Evolutionary conservation across 192 early-diverging fungal species (phyloP), one percentile per base, ranked within the genome.

Genomic region (Dissophora ornata): DNA sequence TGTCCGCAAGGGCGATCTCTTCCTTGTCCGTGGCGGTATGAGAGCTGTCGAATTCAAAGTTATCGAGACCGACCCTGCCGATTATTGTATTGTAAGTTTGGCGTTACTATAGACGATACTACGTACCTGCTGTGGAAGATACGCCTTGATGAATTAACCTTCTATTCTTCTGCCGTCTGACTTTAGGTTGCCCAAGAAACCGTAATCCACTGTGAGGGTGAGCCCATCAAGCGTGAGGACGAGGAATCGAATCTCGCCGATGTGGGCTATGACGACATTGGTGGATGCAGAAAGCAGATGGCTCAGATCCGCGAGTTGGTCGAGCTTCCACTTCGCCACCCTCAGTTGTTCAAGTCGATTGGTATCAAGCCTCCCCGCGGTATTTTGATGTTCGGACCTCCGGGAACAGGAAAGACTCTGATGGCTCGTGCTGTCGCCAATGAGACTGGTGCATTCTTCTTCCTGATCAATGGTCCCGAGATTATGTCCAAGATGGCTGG

Each of bases 401-500:
- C 97, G 18, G 97, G 97, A 84, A 98, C 97, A 11, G 97, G 97
- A 85, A 99, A 99, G 83, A 99, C 97, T 8, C 86, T 99, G 68
- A 96, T 99, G 84, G 97, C 97, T 6, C 92, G 97, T 66, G 97
- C 98, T 8, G 97, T 99, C 4, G 98, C 98, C 53, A 98, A 98
- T 80, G 98, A 99, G 81, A 98, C 97, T 30, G 98, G 97, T 30
- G 97, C 97, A 11, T 98, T 98, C 92, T 97, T 99, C 89, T 98
- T 99, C 85, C 80, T 97, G 50, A 98, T 99, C 84, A 98, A 98
- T 73, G 97, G 97, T 34, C 97, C 97, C 55, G 97, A 98, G 79
- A 98, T 99, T 78, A 98, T 99, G 97, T 97, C 95, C 69, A 98
- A 98, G 86, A 99, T 99, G 97, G 96, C 97, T 34, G 97, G 97